Percentiles rank a stretch among this genome's conserved stretches.
Conservation (phyloP, 768 basidiomycete species). For the Trametes cingulata region DNA sequence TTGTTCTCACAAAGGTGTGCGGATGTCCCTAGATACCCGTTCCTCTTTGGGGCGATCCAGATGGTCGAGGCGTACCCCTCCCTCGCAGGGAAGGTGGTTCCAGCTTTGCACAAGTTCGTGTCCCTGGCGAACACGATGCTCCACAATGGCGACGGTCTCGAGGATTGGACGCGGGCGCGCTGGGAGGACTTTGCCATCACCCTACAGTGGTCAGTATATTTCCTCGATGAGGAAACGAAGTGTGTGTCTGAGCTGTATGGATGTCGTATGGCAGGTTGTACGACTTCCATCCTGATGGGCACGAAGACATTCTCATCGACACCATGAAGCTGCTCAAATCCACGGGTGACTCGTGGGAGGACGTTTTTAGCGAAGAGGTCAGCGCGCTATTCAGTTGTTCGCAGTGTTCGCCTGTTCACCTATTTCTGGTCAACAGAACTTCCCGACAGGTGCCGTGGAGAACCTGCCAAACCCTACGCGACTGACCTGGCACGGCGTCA, state of each 20-base stretch:
- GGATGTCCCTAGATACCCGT: constrained; percentile 44
- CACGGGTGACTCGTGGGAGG: constrained; percentile 55
- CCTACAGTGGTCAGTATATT: constrained; percentile 48
- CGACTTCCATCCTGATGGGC: constrained; percentile 50
- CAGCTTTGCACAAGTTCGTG: constrained; percentile 54
- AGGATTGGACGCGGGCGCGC: constrained; percentile 51
- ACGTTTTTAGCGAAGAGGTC: constrained; percentile 49
- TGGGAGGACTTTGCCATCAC: constrained; percentile 60
- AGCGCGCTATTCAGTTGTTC: background rate
- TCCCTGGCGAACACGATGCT: constrained; percentile 55
- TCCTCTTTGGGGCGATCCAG: constrained; percentile 59
- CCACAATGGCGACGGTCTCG: constrained; percentile 49
- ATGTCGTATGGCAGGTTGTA: constrained; percentile 42
- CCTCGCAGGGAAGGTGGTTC: constrained; percentile 44
- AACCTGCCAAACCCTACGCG: constrained; percentile 43
- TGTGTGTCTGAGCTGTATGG: background rate
- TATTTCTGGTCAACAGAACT: constrained; percentile 35
- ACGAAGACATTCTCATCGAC: constrained; percentile 49
- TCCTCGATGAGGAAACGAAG: too few species aligned
- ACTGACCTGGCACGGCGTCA: constrained; percentile 56
- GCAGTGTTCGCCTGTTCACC: background rate
- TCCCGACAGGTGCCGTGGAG: constrained; percentile 46
- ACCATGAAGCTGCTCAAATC: constrained; percentile 54
- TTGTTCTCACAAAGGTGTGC: too few species aligned
- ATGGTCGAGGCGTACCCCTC: constrained; percentile 50